Evolutionary conservation across 208 protist genomes (phyloP), one percentile per base, ranked within the genome.

Genomic region (Angomonas ambiguus): DNA sequence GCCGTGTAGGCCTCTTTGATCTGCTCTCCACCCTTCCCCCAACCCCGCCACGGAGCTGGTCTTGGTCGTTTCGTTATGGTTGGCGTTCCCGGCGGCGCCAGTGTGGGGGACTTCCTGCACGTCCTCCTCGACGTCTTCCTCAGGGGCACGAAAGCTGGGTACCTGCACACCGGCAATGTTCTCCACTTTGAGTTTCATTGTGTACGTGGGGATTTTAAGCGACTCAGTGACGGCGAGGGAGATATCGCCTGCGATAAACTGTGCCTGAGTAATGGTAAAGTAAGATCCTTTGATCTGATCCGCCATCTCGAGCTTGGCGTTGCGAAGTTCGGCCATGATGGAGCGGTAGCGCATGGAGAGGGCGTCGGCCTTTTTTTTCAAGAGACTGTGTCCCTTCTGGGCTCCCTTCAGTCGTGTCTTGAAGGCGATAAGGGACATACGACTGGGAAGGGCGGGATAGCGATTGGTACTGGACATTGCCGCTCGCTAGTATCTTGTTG

Each of bases 351-450:
- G 86, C 61, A 99, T 72, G 16, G 85, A 95, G n/a, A 99, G 87
- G 16, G 99, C 99, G 81, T 99, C 99, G 24, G 94, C 86, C 82
- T 99, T 99, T 77, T 99, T 99, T 86, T 99, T 99, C 28, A 99
- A 88, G 51, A 99, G 88, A 55, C 82, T 94, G 87, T 99, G 97
- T 8, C 99, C 99, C 72, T 98, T 99, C 76, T 97, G 80, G 2
- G 99, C 99, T 60, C 97, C 98, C 66, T 96, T 97, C 33, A 99
- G 76, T 41, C 96, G 88, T 0, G 65, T 79, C 83, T 99, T 98
- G 80, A 97, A 96, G 41, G 87, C 76, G 72, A 94, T 94, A 31
- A 97, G 82, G 28, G 89, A 93, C 91, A 97, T 96, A 65, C 94
- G 91, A 67, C 86, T 94, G 18, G 94, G 94, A 42, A 97, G 79